A percentile compares a stretch with the other conserved stretches of the same genome.
Evolutionary conservation across 345 rosid genomes (phyloP).

Genomic region (Gossypium stocksii): DNA sequence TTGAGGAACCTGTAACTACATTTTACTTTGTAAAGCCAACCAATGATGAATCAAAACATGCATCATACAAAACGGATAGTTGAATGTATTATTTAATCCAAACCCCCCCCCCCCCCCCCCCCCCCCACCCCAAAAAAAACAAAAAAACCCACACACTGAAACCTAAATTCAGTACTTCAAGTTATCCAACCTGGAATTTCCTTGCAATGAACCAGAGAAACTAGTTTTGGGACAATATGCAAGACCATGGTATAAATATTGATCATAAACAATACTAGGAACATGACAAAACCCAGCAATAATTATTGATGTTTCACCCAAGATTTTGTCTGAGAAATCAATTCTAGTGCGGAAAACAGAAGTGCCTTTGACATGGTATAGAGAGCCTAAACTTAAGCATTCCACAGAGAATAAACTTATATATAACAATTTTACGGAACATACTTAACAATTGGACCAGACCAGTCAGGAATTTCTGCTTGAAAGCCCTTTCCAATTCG

Average conservation of each 20-base stretch:
- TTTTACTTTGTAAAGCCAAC: neutral
- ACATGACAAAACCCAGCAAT: neutral
- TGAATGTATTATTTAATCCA: neutral
- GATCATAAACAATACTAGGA: constrained; percentile 1
- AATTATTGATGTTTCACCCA: neutral
- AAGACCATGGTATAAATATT: neutral
- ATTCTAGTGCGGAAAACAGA: neutral
- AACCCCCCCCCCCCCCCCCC: neutral
- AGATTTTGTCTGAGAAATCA: neutral
- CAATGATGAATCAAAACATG: neutral
- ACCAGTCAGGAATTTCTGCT: constrained; percentile 86
- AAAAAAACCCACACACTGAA: neutral
- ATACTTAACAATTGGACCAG: constrained; percentile 60
- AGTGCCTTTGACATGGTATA: neutral
- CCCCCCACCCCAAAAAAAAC: neutral
- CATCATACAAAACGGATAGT: neutral
- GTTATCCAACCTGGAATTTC: neutral
- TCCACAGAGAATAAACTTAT: neutral
- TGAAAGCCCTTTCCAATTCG: constrained; percentile 85
- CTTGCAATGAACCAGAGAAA: neutral
- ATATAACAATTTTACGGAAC: constrained; percentile 18
- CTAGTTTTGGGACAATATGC: neutral
- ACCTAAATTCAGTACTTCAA: neutral
- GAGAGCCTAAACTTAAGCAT: neutral
- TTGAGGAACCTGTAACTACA: neutral